Evolutionary conservation across 2,329 filamentous ascomycete species (phyloP), one percentile per base, ranked within the genome.

Genomic region (Ceratocystis albifundus): DNA sequence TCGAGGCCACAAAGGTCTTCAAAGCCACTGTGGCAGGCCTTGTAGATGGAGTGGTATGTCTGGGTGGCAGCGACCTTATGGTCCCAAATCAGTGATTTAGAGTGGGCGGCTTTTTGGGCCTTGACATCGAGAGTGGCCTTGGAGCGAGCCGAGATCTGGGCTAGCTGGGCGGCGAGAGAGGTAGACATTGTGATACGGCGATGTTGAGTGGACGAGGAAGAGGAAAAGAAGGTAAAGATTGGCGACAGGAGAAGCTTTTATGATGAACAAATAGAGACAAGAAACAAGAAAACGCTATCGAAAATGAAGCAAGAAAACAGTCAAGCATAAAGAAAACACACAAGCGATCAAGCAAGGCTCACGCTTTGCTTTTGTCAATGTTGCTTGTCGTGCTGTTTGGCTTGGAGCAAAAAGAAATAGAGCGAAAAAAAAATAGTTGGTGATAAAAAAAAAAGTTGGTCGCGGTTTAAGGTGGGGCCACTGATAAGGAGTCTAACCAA

Each of bases 81-180:
- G 71, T 96, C 92, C 79, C 96, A 99, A 68, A 99, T 89, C 69
- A 99, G 79, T 65, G 94, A 99, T 76, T 96, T 93, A 70, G 90
- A 90, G 77, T 99, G 94, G 69, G 90, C 86, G 69, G 88, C 85
- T 76, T 91, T 93, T 78, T 96, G 91, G 72, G 92, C 90, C 77
- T 95, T 96, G 71, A 96, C 82, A 74, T 97, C 90, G 72, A 97
- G 84, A 71, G 93, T 88, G 74, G 92, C 88, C 71, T 92, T 96
- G 72, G 90, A 96, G 73, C 89, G 89, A 70, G 88, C 87, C 71
- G 92, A 90, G 74, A 99, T 92, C 74, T 90, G 86, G 80, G 92
- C 90, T 79, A 99, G 81, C 83, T 99, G 95, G 79, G 90, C 86
- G 77, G 93, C 89, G 71, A 99, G 88, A 74, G 90, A 87, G 69